Conservation (phyloP, 2,329 filamentous ascomycete species). For the Cyclaneusma minus region DNA sequence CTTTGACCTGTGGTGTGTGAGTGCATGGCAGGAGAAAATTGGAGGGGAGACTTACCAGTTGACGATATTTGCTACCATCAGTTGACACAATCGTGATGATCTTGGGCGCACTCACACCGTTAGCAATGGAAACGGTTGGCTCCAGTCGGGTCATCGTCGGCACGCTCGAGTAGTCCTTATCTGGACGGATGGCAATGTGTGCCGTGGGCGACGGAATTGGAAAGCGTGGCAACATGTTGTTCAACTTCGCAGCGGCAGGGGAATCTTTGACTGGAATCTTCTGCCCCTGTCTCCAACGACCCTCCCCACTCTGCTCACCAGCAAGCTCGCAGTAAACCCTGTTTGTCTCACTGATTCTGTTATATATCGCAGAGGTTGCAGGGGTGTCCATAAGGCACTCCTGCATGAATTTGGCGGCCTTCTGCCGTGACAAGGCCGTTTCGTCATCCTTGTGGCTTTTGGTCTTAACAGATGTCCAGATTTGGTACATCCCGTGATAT, state of each 20-base stretch:
- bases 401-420: conserved; percentile 56
- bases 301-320: conserved; percentile 44
- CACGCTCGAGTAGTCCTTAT: conserved; percentile 60
- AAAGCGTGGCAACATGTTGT: conserved; percentile 45
- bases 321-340: conserved; percentile 50
- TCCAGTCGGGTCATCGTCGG: conserved; percentile 62
- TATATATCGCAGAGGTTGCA: conserved; percentile 44
- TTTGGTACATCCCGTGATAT: conserved; percentile 93
- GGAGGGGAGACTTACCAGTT: conserved; percentile 44
- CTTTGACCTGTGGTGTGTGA: conserved; percentile 50
- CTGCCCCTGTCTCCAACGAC: conserved; percentile 50
- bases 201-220: conserved; percentile 80
- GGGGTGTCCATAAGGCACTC: conserved; percentile 38
- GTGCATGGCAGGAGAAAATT: conserved; percentile 5
- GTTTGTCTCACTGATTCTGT: conserved; percentile 58
- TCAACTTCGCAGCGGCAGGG: conserved; percentile 43
- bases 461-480: conserved; percentile 67
- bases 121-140: conserved; percentile 67
- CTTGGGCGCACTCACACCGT: conserved; percentile 84
- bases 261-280: conserved; percentile 51
- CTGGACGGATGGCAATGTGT: conserved; percentile 58
- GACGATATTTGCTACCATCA: conserved; percentile 69
- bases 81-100: conserved; percentile 70
- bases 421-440: conserved; percentile 55
- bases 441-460: conserved; percentile 58